Percentiles rank a stretch among this genome's conserved stretches.
Conservation (phyloP, 306 rosid genomes). For the Vigna trinervia region DNA sequence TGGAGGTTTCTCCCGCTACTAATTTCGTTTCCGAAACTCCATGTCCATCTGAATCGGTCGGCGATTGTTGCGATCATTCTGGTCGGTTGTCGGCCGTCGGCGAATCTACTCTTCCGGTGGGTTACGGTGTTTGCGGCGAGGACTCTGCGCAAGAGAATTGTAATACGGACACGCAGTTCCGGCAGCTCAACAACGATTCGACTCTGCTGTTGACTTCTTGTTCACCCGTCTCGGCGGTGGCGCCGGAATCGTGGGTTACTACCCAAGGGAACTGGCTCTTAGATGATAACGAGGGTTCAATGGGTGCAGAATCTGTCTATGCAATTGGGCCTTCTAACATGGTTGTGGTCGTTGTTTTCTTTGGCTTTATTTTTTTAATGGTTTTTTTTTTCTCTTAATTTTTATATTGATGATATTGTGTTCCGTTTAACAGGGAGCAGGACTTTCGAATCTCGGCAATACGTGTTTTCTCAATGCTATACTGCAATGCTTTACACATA, state of each 20-base stretch:
- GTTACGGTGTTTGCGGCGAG: not conserved
- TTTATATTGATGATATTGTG: not conserved
- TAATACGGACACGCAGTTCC: constrained; percentile 16
- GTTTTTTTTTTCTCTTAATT: not conserved
- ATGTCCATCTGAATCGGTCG: constrained; percentile 5
- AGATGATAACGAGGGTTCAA: not conserved
- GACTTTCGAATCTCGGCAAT: constrained; percentile 80
- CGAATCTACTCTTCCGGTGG: not conserved
- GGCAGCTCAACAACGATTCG: not conserved
- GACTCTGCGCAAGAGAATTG: constrained; percentile 29
- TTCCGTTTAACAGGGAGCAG: constrained; percentile 74
- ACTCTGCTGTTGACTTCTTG: constrained; percentile 3
- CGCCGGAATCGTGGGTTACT: constrained; percentile 6
- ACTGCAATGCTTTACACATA: constrained; percentile 89
- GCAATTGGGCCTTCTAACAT: constrained; percentile 45
- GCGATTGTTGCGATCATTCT: constrained; percentile 20
- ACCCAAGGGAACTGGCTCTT: not conserved
- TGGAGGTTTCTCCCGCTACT: not conserved
- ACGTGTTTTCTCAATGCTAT: constrained; percentile 87
- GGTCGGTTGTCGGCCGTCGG: not conserved
- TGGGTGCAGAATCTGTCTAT: not conserved
- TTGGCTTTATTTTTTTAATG: not conserved
- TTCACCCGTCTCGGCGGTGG: constrained; percentile 31
- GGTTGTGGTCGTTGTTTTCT: constrained; percentile 36
- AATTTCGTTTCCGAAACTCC: constrained; percentile 38